Conservation (phyloP, 352 stramenopile species). For the Globisporangium apiculatum region DNA sequence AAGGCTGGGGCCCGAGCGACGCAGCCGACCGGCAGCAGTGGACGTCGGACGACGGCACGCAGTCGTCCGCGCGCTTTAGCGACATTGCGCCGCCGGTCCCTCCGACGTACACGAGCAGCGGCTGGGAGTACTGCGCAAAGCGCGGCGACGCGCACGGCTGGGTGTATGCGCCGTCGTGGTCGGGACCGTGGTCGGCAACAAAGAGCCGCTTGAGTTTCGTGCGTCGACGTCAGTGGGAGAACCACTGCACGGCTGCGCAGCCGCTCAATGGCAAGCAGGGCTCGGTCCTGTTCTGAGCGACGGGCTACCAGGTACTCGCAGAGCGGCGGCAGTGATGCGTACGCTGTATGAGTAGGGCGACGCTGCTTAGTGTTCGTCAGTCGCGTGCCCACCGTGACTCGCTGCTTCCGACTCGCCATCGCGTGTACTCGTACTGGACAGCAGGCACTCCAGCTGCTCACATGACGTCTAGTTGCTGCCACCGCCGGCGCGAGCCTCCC, state of each 20-base stretch:
- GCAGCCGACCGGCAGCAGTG: constrained; percentile 39
- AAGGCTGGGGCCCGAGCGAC: constrained; percentile 41
- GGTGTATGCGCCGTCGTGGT: constrained; percentile 58
- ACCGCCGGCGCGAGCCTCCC: background rate
- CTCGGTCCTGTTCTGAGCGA: constrained; percentile 21
- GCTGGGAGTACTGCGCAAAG: constrained; percentile 47
- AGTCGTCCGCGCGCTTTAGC: constrained; percentile 38
- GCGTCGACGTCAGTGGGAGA: constrained; percentile 65
- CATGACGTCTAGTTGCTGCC: background rate
- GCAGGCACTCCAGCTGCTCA: background rate
- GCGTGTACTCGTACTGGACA: too few species aligned
- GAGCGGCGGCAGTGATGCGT: too few species aligned
- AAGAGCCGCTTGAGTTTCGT: constrained; percentile 52
- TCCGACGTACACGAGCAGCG: constrained; percentile 25
- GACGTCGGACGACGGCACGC: constrained; percentile 41
- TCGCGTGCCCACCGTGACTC: too few species aligned
- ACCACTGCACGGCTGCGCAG: constrained; percentile 31
- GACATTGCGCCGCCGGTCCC: constrained; percentile 33
- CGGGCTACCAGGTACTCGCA: too few species aligned
- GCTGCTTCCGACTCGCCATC: too few species aligned
- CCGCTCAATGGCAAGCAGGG: constrained; percentile 10
- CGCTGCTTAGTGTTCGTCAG: too few species aligned
- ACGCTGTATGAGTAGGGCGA: too few species aligned
- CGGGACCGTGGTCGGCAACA: constrained; percentile 44
- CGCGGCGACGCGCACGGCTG: constrained; percentile 51